phyloP scores from a whole-genome alignment of 192 early-diverging fungal genomes.

The Phlyctochytrium arcticum region DNA sequence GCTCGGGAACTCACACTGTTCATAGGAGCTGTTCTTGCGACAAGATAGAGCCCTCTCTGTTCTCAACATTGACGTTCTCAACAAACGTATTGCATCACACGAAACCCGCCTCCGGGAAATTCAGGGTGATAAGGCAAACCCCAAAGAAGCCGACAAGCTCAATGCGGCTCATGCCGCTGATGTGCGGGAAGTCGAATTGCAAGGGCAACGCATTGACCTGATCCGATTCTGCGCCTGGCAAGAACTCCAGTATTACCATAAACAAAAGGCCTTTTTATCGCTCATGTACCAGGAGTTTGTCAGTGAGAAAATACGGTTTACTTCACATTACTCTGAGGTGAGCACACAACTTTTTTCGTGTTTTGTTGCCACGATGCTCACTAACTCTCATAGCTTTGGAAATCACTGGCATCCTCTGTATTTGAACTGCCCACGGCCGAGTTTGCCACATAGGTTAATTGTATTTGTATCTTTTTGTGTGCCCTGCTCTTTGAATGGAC shows the following conservation, averaged over 20 bases:
- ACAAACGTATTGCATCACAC: constrained; percentile 50
- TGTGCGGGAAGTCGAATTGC: constrained; percentile 41
- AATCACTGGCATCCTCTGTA: constrained; percentile 6
- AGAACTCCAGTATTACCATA: constrained; percentile 58
- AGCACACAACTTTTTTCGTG: not conserved
- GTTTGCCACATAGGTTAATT: constrained; percentile 8
- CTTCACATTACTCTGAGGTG: constrained; percentile 43
- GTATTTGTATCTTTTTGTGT: not conserved
- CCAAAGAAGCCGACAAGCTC: constrained; percentile 48
- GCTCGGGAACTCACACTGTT: constrained; percentile 28
- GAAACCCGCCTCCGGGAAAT: constrained; percentile 26
- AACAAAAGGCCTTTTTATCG: constrained; percentile 53
- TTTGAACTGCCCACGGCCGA: constrained; percentile 25
- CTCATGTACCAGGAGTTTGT: constrained; percentile 60
- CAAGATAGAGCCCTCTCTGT: constrained; percentile 41
- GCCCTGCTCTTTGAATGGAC: not conserved
- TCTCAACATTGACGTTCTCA: constrained; percentile 46
- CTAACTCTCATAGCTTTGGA: constrained; percentile 12
- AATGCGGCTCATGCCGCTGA: too few relatives aligned
- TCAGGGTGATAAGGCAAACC: not conserved
- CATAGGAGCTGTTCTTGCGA: constrained; percentile 28
- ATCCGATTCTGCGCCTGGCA: constrained; percentile 53
- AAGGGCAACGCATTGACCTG: constrained; percentile 42
- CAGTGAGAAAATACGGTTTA: constrained; percentile 51
- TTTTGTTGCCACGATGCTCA: not conserved